A percentile compares a stretch with the other conserved stretches of the same genome.
Evolutionary conservation across 768 basidiomycete genomes (phyloP).

Genomic region (Lactifluus pinguis): DNA sequence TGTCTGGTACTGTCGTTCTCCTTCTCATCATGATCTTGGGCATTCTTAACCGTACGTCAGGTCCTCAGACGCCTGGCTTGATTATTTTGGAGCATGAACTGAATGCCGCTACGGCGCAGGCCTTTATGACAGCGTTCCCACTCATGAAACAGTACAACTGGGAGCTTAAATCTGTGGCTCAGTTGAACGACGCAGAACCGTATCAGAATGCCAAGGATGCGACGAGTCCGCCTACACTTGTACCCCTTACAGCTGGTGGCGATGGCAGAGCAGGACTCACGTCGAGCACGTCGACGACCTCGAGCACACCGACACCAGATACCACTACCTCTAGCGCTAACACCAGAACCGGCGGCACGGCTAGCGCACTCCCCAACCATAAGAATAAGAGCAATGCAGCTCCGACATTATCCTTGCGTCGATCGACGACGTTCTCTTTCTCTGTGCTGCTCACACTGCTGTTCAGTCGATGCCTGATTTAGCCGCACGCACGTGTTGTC

Average conservation of each 20-base stretch:
- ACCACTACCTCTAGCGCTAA: neutral
- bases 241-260: conserved; percentile 4
- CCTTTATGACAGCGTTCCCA: conserved; percentile 60
- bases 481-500: neutral
- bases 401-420: neutral
- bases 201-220: conserved; percentile 5
- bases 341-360: neutral
- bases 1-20: conserved; percentile 31
- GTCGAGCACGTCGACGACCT: neutral
- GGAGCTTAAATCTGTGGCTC: conserved; percentile 51
- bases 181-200: conserved; percentile 19
- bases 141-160: conserved; percentile 61
- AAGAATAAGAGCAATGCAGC: neutral
- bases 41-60: conserved; percentile 24
- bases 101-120: conserved; percentile 44
- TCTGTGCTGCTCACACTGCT: neutral
- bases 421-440: neutral
- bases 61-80: conserved; percentile 69
- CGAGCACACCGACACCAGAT: neutral
- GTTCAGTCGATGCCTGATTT: neutral
- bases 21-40: neutral
- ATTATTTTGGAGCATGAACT: conserved; percentile 83
- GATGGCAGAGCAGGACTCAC: conserved; percentile 6
- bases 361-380: neutral
- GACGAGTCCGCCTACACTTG: neutral